Base-by-base conservation (phyloP, 495 filamentous ascomycete genomes). In the Penicillium bovifimosum region DNA sequence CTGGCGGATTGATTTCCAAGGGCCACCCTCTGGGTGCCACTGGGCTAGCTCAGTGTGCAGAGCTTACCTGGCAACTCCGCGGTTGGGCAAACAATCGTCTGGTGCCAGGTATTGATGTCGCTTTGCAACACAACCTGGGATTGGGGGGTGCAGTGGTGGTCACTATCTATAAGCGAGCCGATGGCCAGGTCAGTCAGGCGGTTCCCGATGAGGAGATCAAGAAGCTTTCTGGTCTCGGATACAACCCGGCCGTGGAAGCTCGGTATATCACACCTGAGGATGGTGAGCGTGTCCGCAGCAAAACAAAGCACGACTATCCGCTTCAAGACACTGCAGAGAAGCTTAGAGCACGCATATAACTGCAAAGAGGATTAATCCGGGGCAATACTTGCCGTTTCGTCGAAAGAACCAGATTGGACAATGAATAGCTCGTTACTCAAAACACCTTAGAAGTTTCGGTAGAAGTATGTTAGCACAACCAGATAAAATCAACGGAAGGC, bases 11-110 rank as follows among this genome's bases (percentile, higher is more conserved):
- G 14, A 96, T 96, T 54, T 90, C 86, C 35, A 96, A 97, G 67
- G 92, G 92, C 16, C 92, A 97, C 64, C 91, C 91, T 3, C 79
- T 96, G 5, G 92, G 92, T 3, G 92, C 92, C 0, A 92, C 87
- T 1, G 92, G 92, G 14, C 71, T 97, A 18, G 92, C 92, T 13
- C 92, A 97, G 69, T 96, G 91, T 62, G 89, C 91, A 1, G 92
- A 96, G 71, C 70, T 96, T 20, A 87, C 92, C 9, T 97, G 92
- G 91, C 92, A 97, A 55, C 75, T 97, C 56, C 75, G 92, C 32
- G 92, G 91, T 1, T 96, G 92, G 91, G 92, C 90, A 5, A 95
- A 90, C 59, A 96, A 96, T 66, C 76, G 92, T 9, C 69, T 81
- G 5, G 84, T 90, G 7, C 67, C 76, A 13, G 77, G 80, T 6